Percentiles rank a stretch among this genome's conserved stretches.
Evolutionary conservation across 1,139 yeast genomes (phyloP).

Genomic region (Nadsonia starkeyi-henricii): DNA sequence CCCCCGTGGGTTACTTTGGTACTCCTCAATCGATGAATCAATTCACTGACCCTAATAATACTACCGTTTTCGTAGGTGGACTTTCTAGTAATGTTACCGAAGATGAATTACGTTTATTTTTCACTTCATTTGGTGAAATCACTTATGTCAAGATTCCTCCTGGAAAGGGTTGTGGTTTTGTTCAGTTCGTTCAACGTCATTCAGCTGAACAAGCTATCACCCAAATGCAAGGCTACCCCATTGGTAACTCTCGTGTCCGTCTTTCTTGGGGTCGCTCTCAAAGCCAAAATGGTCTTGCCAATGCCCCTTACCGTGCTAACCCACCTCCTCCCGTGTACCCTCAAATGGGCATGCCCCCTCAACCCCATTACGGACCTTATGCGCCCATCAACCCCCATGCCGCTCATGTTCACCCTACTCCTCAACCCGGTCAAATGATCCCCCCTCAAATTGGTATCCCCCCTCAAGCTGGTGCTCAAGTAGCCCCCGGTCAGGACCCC

Average conservation of each 20-base stretch:
- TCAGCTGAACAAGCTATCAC: constrained; percentile 85
- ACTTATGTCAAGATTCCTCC: constrained; percentile 79
- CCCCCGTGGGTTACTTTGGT: constrained; percentile 21
- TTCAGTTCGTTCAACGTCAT: constrained; percentile 61
- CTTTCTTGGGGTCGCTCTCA: constrained; percentile 76
- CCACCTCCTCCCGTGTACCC: constrained; percentile 23
- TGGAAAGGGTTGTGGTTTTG: constrained; percentile 91
- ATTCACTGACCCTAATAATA: constrained; percentile 65
- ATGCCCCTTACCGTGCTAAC: constrained; percentile 20
- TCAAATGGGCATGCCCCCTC: constrained; percentile 22
- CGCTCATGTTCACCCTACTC: constrained; percentile 18
- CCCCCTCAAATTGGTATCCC: constrained; percentile 11
- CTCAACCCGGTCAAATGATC: constrained; percentile 10
- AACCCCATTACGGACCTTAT: constrained; percentile 23
- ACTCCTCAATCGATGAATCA: constrained; percentile 31
- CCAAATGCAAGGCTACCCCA: constrained; percentile 85
- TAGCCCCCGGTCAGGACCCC: constrained; percentile 20
- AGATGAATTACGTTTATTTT: constrained; percentile 56
- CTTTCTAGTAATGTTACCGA: constrained; percentile 63
- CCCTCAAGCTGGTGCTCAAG: constrained; percentile 12
- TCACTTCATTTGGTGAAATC: constrained; percentile 75
- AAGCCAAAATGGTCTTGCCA: constrained; percentile 13
- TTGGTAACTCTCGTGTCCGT: constrained; percentile 74
- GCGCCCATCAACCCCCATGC: constrained; percentile 26
- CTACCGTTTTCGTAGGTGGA: constrained; percentile 94